Percentiles rank a stretch among this genome's conserved stretches.
phyloP scores from a whole-genome alignment of 306 rosid genomes.

The Sicyos baderoa region DNA sequence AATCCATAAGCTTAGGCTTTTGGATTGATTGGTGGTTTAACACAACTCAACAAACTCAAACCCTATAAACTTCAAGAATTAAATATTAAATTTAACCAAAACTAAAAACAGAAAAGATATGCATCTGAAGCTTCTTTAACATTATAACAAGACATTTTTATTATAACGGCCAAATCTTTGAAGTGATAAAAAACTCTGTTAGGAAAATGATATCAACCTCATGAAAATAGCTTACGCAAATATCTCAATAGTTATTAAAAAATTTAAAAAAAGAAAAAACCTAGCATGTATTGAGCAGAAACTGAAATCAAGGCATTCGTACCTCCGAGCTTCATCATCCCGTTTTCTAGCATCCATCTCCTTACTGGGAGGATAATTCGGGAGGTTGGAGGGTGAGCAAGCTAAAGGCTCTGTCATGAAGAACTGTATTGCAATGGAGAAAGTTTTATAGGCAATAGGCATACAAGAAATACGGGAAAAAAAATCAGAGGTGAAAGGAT shows the following conservation, averaged over 20 bases:
- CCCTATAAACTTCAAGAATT: not conserved
- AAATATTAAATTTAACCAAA: not conserved
- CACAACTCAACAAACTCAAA: too few relatives aligned
- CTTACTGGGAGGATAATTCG: conserved; percentile 68
- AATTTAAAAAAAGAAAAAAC: not conserved
- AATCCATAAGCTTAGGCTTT: too few relatives aligned
- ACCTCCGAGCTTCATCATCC: conserved; percentile 66
- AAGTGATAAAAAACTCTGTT: not conserved
- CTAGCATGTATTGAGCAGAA: not conserved
- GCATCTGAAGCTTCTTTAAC: not conserved
- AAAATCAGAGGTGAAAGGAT: not conserved
- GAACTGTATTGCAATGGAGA: conserved; percentile 44
- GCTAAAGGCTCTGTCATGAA: conserved; percentile 57
- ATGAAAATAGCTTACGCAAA: not conserved
- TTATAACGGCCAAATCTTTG: not conserved
- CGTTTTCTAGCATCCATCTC: conserved; percentile 67
- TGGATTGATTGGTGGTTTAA: too few relatives aligned
- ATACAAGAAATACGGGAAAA: conserved; percentile 22
- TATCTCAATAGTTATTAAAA: not conserved
- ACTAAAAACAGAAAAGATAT: not conserved
- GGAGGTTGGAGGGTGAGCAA: conserved; percentile 59
- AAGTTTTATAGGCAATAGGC: conserved; percentile 15
- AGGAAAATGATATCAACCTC: not conserved
- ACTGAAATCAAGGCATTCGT: conserved; percentile 22
- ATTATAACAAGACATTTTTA: not conserved